These are phyloP conservation scores for Punctularia strigosozonata DNA, from an alignment of 768 basidiomycete genomes.

Conservation along the genomic window DNA sequence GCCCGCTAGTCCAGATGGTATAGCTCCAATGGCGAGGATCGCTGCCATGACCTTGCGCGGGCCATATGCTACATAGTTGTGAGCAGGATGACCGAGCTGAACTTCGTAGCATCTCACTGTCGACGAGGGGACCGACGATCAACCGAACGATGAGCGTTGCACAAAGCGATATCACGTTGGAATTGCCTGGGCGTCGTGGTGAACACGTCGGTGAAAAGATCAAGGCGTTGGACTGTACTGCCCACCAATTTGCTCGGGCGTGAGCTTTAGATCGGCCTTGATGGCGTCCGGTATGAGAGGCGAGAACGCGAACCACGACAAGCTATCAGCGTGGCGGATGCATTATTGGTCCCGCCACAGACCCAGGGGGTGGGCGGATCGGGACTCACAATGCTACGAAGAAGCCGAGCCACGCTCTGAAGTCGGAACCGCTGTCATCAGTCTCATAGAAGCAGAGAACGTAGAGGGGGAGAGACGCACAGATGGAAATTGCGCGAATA, in stretches of 20 bases:
- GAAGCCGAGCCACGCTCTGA: constrained; percentile 28
- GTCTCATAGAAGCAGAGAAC: neutral
- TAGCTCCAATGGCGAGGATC: constrained; percentile 39
- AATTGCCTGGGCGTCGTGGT: constrained; percentile 27
- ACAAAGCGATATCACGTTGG: constrained; percentile 34
- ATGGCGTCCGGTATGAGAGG: constrained; percentile 48
- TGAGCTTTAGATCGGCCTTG: constrained; percentile 37
- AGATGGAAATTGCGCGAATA: constrained; percentile 42
- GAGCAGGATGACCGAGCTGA: neutral
- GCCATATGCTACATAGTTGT: constrained; percentile 22
- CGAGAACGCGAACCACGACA: constrained; percentile 50
- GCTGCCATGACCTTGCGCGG: constrained; percentile 44
- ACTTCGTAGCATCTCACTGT: constrained; percentile 16
- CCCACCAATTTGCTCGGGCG: constrained; percentile 29
- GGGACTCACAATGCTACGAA: constrained; percentile 32
- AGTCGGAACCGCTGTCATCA: neutral
- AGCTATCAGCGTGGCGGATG: constrained; percentile 8
- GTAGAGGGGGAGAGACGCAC: constrained; percentile 11
- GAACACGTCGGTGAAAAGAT: neutral
- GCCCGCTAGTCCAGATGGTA: constrained; percentile 48
- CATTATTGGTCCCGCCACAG: neutral
- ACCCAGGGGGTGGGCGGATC: neutral
- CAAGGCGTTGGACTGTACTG: constrained; percentile 5
- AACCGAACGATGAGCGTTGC: constrained; percentile 39
- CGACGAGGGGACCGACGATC: constrained; percentile 37